Evolutionary conservation across 108 stramenopile species (phyloP).

Genomic region (Conticribra guillardii): DNA sequence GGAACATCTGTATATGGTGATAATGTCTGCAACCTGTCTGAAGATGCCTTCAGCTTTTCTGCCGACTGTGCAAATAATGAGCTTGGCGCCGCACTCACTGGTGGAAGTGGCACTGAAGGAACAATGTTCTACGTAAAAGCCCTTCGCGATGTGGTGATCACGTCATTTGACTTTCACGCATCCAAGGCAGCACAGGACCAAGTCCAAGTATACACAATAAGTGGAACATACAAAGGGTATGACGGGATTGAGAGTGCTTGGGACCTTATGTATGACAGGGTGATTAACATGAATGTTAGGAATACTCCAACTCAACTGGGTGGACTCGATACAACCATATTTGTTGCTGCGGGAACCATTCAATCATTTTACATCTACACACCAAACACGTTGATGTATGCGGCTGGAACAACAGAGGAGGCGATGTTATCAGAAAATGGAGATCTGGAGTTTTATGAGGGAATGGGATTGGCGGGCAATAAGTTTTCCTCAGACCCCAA

Average conservation of each 20-base stretch:
- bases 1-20: constrained; percentile 1
- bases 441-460: constrained; percentile 12
- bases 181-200: neutral
- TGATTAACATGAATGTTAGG: constrained; percentile 1
- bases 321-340: neutral
- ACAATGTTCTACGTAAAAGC: constrained; percentile 11
- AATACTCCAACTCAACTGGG: constrained; percentile 4
- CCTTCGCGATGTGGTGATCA: neutral
- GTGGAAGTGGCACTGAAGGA: constrained; percentile 3
- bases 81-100: neutral
- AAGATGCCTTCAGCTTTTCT: constrained; percentile 4
- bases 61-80: neutral
- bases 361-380: constrained; percentile 18
- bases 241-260: neutral
- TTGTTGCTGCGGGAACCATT: constrained; percentile 4
- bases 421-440: constrained; percentile 3
- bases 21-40: constrained; percentile 1
- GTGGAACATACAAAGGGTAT: neutral
- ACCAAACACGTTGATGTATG: constrained; percentile 17
- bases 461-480: neutral
- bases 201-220: constrained; percentile 15
- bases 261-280: constrained; percentile 9
- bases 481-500: neutral
- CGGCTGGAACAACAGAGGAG: neutral
- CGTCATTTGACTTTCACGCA: constrained; percentile 8